Evolutionary conservation across 345 rosid species (phyloP), one percentile per base, ranked within the genome.

Genomic region (Litchi chinensis): DNA sequence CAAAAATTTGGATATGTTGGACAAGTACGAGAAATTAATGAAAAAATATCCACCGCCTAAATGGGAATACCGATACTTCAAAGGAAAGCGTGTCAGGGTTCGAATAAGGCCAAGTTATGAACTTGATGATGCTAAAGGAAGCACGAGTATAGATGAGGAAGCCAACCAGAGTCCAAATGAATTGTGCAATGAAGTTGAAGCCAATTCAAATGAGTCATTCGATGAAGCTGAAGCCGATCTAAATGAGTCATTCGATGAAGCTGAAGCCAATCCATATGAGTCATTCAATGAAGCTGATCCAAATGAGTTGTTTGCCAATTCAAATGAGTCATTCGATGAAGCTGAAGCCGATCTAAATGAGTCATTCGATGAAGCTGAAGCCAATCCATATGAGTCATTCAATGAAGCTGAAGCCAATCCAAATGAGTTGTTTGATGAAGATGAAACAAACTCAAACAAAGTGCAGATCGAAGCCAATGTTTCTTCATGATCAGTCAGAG

Each of bases 21-120:
- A 95, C 83, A 93, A 93, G 77, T 86, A 87, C 57, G 83, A 89
- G 52, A 92, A 92, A 79, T 79, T 95, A 10, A 81, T 75, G 77
- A 86, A 77, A 86, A 93, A 95, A 78, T 95, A 93, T 80, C 98
- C 97, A n/a, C 92, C 94, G 46, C 91, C 93, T 11, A 87, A 82
- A 79, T 93, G 93, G 94, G 94, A 89, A 70, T 89, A 88, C 75
- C 84, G 91, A 24, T 94, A 91, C 76, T 80, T 90, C 76, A 93
- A 91, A 88, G 98, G 99, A 70, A 91, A 90, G 86, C 97, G 97
- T 7, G 81, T 96, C 73, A 90, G 86, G 85, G 76, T 92, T 72
- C 85, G 80, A 82, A 88, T 91, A 0, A 91, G 87, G 81, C 12
- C 77, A 64, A 75, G 6, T 52, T 12, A 21, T 54, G 79, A 54